Base-by-base conservation (phyloP, 345 rosid genomes). In the Abelmoschus esculentus region DNA sequence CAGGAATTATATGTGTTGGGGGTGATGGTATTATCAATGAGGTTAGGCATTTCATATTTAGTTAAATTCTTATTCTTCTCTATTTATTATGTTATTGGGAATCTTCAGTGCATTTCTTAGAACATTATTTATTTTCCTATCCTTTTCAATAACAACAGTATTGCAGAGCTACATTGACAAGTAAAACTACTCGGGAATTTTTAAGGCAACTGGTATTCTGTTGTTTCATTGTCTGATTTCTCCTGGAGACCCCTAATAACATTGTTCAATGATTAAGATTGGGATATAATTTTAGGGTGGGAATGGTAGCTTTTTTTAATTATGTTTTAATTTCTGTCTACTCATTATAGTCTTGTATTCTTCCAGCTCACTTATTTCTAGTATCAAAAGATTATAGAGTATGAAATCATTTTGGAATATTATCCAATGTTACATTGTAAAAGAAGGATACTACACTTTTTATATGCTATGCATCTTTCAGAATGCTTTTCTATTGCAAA, bases 11-110 rank as follows among this genome's bases (percentile, higher is more conserved):
- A 31, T 95, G 99, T 50, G 90, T 95, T 65, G 99, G 99, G 40
- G 99, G 99, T 70, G 99, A 95, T 75, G 99, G 99, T 54, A 90
- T 95, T 72, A 90, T 95, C 74, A 95, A 95, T 55, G 99, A 95
- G 99, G 99, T 91, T 28, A 70, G 96, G 74, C 50, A 31, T 68
- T 70, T 74, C 55, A 22, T 17, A 29, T 74, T 63, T 66, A 12
- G 69, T 57, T 32, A 32, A 44, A 11, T 65, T 56, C 28, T 55
- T 36, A 10, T 17, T 49, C 14, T 49, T 53, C 22, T 54, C 29
- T 40, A 19, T 40, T 32, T 28, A 40, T 42, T 55, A 18, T 54
- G 36, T 17, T 40, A 11, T 36, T 7, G 64, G 46, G 50, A 40
- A 3, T 42, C 7, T 57, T 22, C 5, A 6, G 18, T 52, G 55